Evolutionary conservation across 805 yeast genomes (phyloP).

Genomic region (Candida methanosorbosa): DNA sequence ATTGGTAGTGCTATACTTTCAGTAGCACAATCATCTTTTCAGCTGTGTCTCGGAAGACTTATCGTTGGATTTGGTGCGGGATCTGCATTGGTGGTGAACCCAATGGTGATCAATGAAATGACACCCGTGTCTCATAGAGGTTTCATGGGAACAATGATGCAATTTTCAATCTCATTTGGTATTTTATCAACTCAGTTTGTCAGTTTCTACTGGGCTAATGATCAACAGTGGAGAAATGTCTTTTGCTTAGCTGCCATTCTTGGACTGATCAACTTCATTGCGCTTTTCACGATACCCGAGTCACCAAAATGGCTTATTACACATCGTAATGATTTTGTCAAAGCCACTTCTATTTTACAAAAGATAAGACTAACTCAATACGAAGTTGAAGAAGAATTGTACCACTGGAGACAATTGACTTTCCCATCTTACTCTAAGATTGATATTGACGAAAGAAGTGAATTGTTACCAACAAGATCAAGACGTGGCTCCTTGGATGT

Average conservation of each 20-base stretch:
- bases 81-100: conserved; percentile 29
- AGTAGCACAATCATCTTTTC: conserved; percentile 12
- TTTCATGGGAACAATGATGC: conserved; percentile 30
- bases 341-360: conserved; percentile 23
- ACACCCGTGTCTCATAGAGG: conserved; percentile 33
- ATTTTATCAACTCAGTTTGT: conserved; percentile 27
- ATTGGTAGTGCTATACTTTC: conserved; percentile 24
- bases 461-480: conserved; percentile 7
- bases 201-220: conserved; percentile 26
- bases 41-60: conserved; percentile 25
- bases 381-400: conserved; percentile 4
- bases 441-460: conserved; percentile 1
- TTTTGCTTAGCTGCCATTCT: conserved; percentile 21
- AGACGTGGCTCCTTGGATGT: conserved; percentile 26
- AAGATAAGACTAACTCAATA: conserved; percentile 1
- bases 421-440: neutral
- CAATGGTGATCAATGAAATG: conserved; percentile 30
- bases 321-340: conserved; percentile 18
- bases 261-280: conserved; percentile 21
- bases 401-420: conserved; percentile 4
- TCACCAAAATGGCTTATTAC: conserved; percentile 35
- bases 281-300: conserved; percentile 28
- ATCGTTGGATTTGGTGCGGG: conserved; percentile 32
- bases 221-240: conserved; percentile 28
- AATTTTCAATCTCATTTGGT: conserved; percentile 30